A percentile compares a stretch with the other conserved stretches of the same genome.
These are phyloP conservation scores for Leptographium lundbergii DNA, from an alignment of 2,329 filamentous ascomycete species.

Conservation along the genomic window DNA sequence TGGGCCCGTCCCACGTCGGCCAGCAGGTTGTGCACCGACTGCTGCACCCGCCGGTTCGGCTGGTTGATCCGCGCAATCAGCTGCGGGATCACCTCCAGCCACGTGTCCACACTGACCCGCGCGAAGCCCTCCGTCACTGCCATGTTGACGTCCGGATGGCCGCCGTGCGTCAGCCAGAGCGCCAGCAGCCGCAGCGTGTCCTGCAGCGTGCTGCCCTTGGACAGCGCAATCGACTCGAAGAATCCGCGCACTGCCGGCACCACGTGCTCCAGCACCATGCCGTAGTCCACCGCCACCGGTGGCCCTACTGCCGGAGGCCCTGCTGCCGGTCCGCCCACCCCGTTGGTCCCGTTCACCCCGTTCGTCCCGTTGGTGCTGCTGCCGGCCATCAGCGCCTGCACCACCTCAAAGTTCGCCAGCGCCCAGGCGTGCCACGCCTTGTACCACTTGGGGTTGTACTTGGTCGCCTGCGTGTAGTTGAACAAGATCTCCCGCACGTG, in stretches of 20 bases:
- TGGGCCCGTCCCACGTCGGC: slow-evolving; percentile 88
- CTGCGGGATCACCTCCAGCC: slow-evolving; percentile 96
- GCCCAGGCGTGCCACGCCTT: slow-evolving; percentile 99
- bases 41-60: slow-evolving; percentile 75
- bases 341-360: not conserved
- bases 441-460: slow-evolving; percentile 91
- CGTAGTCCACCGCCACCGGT: slow-evolving; percentile 34
- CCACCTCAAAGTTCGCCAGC: slow-evolving; percentile 94
- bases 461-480: slow-evolving; percentile 86
- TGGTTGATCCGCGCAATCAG: slow-evolving; percentile 96
- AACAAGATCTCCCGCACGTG: slow-evolving; percentile 77
- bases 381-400: slow-evolving; percentile 56
- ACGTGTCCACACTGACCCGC: slow-evolving; percentile 90
- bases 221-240: slow-evolving; percentile 92
- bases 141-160: slow-evolving; percentile 72
- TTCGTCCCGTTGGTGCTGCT: not conserved
- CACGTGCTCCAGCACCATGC: slow-evolving; percentile 71
- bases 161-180: slow-evolving; percentile 91
- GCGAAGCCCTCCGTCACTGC: slow-evolving; percentile 85
- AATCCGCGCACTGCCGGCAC: slow-evolving; percentile 92
- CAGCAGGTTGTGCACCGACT: slow-evolving; percentile 83
- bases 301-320: not conserved
- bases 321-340: not conserved
- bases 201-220: slow-evolving; percentile 82
- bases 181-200: slow-evolving; percentile 88